Conservation (phyloP, 2,329 filamentous ascomycete genomes). For the Aspergillus intermedius region DNA sequence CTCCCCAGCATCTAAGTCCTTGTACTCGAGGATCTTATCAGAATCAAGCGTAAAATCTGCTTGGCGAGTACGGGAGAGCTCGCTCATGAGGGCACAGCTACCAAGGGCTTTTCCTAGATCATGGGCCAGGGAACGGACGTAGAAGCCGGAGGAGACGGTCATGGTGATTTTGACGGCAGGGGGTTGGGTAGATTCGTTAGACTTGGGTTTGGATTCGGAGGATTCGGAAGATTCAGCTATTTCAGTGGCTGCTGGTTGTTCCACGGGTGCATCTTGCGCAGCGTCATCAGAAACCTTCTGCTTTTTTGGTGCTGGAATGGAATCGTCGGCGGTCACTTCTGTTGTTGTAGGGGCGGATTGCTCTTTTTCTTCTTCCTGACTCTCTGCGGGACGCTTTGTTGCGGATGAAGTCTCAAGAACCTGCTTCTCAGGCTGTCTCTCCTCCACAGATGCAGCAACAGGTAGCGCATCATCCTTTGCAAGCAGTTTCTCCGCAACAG, state of each 20-base stretch:
- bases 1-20: conserved; percentile 69
- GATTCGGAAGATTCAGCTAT: background rate
- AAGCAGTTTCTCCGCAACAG: conserved; percentile 63
- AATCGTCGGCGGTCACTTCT: background rate
- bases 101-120: conserved; percentile 78
- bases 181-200: conserved; percentile 27
- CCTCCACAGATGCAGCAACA: conserved; percentile 15
- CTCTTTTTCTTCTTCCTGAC: conserved; percentile 12
- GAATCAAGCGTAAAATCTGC: conserved; percentile 68
- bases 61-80: conserved; percentile 73
- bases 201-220: conserved; percentile 2
- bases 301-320: conserved; percentile 18
- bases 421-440: conserved; percentile 11
- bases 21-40: conserved; percentile 68
- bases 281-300: conserved; percentile 25
- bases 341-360: conserved; percentile 5
- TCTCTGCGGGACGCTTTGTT: conserved; percentile 25
- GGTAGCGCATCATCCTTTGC: conserved; percentile 27
- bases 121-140: conserved; percentile 88
- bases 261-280: conserved; percentile 6
- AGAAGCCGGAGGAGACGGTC: conserved; percentile 93
- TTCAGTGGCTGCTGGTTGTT: conserved; percentile 6
- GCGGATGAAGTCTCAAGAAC: conserved; percentile 10
- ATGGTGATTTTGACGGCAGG: conserved; percentile 78
- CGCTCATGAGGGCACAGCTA: conserved; percentile 79